phyloP scores from a whole-genome alignment of 1,284 basidiomycete species.

The Puccinia polysora region DNA sequence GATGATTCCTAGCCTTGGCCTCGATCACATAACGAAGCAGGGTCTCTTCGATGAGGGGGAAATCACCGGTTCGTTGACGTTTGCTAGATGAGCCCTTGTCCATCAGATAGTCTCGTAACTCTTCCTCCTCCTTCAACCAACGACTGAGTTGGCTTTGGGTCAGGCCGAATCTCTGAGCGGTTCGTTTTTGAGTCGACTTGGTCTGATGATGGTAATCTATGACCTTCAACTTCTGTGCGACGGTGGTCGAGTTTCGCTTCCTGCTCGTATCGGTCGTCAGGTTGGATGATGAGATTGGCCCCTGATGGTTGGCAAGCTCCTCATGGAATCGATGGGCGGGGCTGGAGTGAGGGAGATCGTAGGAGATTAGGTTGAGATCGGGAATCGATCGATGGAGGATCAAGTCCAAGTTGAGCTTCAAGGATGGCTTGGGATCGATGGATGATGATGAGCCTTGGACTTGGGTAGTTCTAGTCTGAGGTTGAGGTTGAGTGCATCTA shows the following conservation, averaged over 20 bases:
- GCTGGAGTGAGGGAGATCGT: background rate
- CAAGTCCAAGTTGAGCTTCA: background rate
- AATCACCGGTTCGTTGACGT: slow-evolving; percentile 34
- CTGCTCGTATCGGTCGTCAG: background rate
- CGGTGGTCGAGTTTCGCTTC: slow-evolving; percentile 41
- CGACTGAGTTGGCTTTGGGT: slow-evolving; percentile 39
- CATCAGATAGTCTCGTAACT: slow-evolving; percentile 28
- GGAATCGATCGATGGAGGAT: background rate
- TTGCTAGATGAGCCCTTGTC: slow-evolving; percentile 38
- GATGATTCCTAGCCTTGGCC: slow-evolving; percentile 11
- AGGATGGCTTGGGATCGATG: too few species aligned
- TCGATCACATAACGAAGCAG: slow-evolving; percentile 33
- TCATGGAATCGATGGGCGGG: too few species aligned
- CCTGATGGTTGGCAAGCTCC: background rate
- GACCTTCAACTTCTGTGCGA: slow-evolving; percentile 32
- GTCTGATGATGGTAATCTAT: slow-evolving; percentile 23
- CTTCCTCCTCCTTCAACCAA: slow-evolving; percentile 40
- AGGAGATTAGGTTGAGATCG: background rate
- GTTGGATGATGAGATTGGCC: background rate
- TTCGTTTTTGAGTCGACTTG: slow-evolving; percentile 30
- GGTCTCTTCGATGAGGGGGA: slow-evolving; percentile 30
- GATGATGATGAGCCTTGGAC: too few species aligned
- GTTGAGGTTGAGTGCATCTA: slow-evolving; percentile 22
- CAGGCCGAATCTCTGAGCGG: slow-evolving; percentile 12
- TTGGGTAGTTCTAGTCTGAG: too few species aligned